Evolutionary conservation across 768 basidiomycete species (phyloP).

Genomic region (Dioszegia aurantiaca): DNA sequence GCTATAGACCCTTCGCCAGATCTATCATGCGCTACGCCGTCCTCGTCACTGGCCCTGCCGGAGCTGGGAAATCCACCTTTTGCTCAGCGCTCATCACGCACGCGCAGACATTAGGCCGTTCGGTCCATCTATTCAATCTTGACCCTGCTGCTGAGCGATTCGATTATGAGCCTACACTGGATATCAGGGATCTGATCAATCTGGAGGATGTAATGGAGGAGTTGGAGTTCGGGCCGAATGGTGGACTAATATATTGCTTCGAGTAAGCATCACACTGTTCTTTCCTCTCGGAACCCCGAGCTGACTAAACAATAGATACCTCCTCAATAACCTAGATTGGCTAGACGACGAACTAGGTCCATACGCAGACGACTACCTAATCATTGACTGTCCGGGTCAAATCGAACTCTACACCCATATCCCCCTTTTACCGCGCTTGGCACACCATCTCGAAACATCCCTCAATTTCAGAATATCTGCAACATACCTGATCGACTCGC

Average conservation of each 20-base stretch:
- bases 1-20: not conserved
- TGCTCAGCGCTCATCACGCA: constrained; percentile 82
- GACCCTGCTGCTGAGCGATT: constrained; percentile 94
- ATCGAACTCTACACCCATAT: constrained; percentile 99
- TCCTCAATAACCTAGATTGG: constrained; percentile 97
- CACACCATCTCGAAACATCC: constrained; percentile 62
- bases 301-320: constrained; percentile 63
- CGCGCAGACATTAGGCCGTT: constrained; percentile 73
- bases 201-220: constrained; percentile 95
- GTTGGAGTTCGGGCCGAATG: constrained; percentile 92
- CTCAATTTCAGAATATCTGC: constrained; percentile 84
- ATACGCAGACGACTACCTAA: constrained; percentile 87
- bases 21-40: constrained; percentile 52
- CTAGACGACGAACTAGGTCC: constrained; percentile 91
- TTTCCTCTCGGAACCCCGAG: not conserved
- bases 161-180: constrained; percentile 86
- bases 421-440: constrained; percentile 87
- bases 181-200: constrained; percentile 88
- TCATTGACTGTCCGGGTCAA: constrained; percentile 60
- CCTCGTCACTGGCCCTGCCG: constrained; percentile 74
- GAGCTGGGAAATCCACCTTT: constrained; percentile 96
- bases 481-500: constrained; percentile 90
- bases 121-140: constrained; percentile 90
- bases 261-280: constrained; percentile 67
- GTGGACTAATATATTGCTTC: constrained; percentile 95